Percentiles rank a stretch among this genome's conserved stretches.
These are phyloP conservation scores for Peronosclerospora sorghi DNA, from an alignment of 352 stramenopile genomes.

Conservation along the genomic window DNA sequence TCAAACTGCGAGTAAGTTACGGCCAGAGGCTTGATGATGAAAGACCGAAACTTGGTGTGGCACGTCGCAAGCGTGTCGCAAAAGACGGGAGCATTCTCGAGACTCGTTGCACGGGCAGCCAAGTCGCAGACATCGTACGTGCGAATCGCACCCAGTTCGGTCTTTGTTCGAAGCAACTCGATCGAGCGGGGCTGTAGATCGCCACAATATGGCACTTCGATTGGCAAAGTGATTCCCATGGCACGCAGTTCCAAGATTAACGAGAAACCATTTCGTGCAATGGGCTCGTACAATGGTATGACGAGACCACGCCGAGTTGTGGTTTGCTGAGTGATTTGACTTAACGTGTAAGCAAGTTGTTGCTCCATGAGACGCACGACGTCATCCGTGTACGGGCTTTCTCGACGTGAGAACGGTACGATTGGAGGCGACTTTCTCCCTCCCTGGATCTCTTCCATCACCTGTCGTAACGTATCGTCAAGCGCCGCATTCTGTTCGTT, in stretches of 20 bases:
- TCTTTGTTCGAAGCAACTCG: constrained; percentile 21
- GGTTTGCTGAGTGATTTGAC: constrained; percentile 16
- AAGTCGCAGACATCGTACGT: constrained; percentile 25
- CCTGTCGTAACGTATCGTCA: constrained; percentile 13
- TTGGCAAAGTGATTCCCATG: constrained; percentile 30
- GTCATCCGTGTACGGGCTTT: constrained; percentile 62
- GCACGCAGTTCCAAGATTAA: constrained; percentile 36
- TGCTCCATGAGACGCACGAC: constrained; percentile 8
- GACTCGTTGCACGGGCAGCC: constrained; percentile 17
- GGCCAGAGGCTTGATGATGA: constrained; percentile 44
- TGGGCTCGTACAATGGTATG: constrained; percentile 38
- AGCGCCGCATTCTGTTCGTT: constrained; percentile 18
- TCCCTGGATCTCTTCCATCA: constrained; percentile 10
- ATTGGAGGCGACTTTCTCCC: not conserved
- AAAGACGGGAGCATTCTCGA: constrained; percentile 25
- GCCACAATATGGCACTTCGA: constrained; percentile 44
- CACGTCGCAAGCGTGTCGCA: constrained; percentile 27
- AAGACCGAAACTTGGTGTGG: constrained; percentile 32
- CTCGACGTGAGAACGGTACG: constrained; percentile 43
- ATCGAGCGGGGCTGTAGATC: constrained; percentile 30
- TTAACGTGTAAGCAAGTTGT: constrained; percentile 25
- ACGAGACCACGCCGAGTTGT: constrained; percentile 36
- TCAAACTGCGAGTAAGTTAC: constrained; percentile 46
- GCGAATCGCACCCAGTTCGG: constrained; percentile 12
- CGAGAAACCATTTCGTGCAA: constrained; percentile 28